Evolutionary conservation across 1,284 basidiomycete species (phyloP), one percentile per base, ranked within the genome.

Genomic region (Boletus austroedulis): DNA sequence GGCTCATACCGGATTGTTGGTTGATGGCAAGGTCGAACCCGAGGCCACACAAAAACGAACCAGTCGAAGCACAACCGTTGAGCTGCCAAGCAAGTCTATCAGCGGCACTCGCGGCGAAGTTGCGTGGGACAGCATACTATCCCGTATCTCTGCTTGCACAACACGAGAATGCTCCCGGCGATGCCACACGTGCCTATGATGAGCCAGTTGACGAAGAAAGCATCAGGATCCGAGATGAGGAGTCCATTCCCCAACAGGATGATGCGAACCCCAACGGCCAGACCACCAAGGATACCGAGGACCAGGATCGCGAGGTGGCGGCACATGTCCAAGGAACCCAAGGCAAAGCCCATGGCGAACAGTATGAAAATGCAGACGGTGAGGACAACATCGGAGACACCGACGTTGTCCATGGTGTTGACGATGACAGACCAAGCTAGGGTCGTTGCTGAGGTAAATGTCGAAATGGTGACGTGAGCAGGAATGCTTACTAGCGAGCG

Each of bases 1-100:
- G 74, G 63, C 85, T 84, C 77, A 86, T 79, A 5, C 86, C 86
- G 8, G 73, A 69, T 65, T 88, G 86, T 63, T 78, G 75, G 58
- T 85, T 78, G 47, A 86, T 56, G 46, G 79, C 66, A 10, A 87
- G 75, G 67, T 88, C 86, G 9, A 82, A 64, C 21, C 79, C 85
- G 5, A 88, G 76, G 32, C 67, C 77, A 14, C 75, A 70, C 29
- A 88, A 70, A 68, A 88, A 88, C 12, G 85, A 81, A 32, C 86
- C 86, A 21, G 77, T 73, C 4, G 84, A 81, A 19, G 84, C 76
- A 52, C 81, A 83, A 36, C 77, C 78, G 41, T 82, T 70, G 43
- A 81, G 68, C 80, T 82, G 62, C 46, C 45, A 23, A 59, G 50
- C 29, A 46, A 49, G 47, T 34, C 24, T 24, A 53, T 60, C 44